Evolutionary conservation across 2,329 filamentous ascomycete genomes (phyloP).

Genomic region (Diaporthe ilicicola): DNA sequence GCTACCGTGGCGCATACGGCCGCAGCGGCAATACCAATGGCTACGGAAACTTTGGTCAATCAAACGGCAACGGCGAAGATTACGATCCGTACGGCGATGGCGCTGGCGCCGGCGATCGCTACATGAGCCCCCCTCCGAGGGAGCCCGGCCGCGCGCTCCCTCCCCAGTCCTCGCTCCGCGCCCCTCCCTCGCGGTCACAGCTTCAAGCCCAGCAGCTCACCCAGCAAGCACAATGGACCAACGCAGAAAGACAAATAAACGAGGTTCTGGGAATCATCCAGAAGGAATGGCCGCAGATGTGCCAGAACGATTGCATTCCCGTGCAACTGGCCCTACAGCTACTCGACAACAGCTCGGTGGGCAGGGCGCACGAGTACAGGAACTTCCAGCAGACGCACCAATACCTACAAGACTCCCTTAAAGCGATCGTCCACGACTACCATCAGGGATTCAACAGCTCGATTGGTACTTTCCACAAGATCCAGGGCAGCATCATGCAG

Average conservation of each 20-base stretch:
- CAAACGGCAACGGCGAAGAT: slow-evolving; percentile 38
- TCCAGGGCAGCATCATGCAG: slow-evolving; percentile 88
- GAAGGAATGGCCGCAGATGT: slow-evolving; percentile 91
- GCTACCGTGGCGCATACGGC: slow-evolving; percentile 55
- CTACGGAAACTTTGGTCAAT: slow-evolving; percentile 52
- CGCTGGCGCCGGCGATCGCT: slow-evolving; percentile 46
- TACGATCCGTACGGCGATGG: slow-evolving; percentile 57
- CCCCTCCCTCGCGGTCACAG: slow-evolving; percentile 45
- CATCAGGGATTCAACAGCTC: slow-evolving; percentile 99
- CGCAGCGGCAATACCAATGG: slow-evolving; percentile 51
- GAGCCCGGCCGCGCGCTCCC: slow-evolving; percentile 40
- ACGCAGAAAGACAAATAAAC: slow-evolving; percentile 64
- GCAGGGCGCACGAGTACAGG: slow-evolving; percentile 85
- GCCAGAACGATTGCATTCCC: slow-evolving; percentile 85
- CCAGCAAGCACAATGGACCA: slow-evolving; percentile 46
- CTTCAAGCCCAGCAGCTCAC: slow-evolving; percentile 34
- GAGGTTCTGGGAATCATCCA: slow-evolving; percentile 84
- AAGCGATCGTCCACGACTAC: slow-evolving; percentile 96
- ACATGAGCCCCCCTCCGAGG: slow-evolving; percentile 46
- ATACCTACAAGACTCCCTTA: slow-evolving; percentile 91
- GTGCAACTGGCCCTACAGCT: slow-evolving; percentile 95
- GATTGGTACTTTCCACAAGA: slow-evolving; percentile 98
- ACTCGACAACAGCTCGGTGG: slow-evolving; percentile 92
- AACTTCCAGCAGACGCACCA: slow-evolving; percentile 85
- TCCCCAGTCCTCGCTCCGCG: slow-evolving; percentile 42